Percentiles rank a stretch among this genome's conserved stretches.
Evolutionary conservation across 2,329 filamentous ascomycete genomes (phyloP).

Genomic region (Ceratocystis eucalypticola): DNA sequence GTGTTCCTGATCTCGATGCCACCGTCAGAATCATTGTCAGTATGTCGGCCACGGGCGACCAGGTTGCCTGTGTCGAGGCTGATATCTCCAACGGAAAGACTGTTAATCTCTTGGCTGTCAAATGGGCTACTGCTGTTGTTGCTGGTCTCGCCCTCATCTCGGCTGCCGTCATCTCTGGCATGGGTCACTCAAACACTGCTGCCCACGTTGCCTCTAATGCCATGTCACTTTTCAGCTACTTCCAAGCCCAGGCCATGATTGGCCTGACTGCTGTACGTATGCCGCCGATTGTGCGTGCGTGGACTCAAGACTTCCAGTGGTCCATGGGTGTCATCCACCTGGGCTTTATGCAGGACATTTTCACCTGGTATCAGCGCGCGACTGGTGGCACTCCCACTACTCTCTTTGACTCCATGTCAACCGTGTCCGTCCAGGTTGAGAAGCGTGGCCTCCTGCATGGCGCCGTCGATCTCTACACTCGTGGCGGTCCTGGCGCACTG

Average conservation of each 20-base stretch:
- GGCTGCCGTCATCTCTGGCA: constrained; percentile 75
- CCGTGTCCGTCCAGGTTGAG: constrained; percentile 71
- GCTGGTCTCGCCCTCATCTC: constrained; percentile 70
- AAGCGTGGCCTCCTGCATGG: constrained; percentile 37
- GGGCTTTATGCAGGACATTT: constrained; percentile 73
- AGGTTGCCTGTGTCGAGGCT: constrained; percentile 77
- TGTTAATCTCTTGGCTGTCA: constrained; percentile 75
- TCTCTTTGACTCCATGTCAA: constrained; percentile 58
- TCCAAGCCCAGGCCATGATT: constrained; percentile 85
- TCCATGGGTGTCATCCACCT: constrained; percentile 90
- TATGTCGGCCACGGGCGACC: constrained; percentile 44
- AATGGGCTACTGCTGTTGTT: constrained; percentile 80
- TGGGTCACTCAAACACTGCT: constrained; percentile 86
- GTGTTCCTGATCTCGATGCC: constrained; percentile 81
- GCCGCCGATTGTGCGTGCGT: constrained; percentile 77
- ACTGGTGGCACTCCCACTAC: constrained; percentile 77
- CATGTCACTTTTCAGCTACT: constrained; percentile 85
- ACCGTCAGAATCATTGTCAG: constrained; percentile 73
- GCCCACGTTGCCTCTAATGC: constrained; percentile 90
- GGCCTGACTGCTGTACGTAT: constrained; percentile 70
- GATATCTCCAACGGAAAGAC: constrained; percentile 83
- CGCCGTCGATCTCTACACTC: constrained; percentile 32
- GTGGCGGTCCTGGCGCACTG: constrained; percentile 29
- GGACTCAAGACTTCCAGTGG: constrained; percentile 98
- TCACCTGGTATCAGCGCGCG: constrained; percentile 90